phyloP scores from a whole-genome alignment of 768 basidiomycete species.

The Suillus sp. region DNA sequence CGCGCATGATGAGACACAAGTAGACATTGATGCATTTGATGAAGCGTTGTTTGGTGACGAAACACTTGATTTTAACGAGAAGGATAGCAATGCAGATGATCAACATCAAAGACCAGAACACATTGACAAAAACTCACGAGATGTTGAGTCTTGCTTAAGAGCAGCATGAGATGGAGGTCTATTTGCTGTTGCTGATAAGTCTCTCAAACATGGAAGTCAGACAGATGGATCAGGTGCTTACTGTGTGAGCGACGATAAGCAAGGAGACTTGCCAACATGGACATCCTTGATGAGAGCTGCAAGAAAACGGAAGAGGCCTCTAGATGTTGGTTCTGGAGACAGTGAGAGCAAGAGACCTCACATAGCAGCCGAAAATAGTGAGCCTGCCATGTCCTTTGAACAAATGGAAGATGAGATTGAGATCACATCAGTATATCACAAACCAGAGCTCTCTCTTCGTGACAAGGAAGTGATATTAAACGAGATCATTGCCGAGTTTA shows the following conservation, averaged over 20 bases:
- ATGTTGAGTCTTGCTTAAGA: not conserved
- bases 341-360: not conserved
- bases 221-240: too few relatives aligned
- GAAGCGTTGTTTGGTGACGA: not conserved
- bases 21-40: not conserved
- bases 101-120: too few relatives aligned
- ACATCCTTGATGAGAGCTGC: not conserved
- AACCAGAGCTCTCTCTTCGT: too few relatives aligned
- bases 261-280: too few relatives aligned
- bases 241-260: too few relatives aligned
- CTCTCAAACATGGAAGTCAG: too few relatives aligned
- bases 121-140: too few relatives aligned
- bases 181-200: not conserved
- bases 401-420: not conserved
- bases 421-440: too few relatives aligned
- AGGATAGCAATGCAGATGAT: fast-evolving
- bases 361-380: too few relatives aligned
- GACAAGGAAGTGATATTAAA: too few relatives aligned
- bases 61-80: not conserved
- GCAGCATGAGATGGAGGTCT: not conserved
- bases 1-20: not conserved
- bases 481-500: too few relatives aligned
- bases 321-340: not conserved
- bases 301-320: not conserved
- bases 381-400: not conserved